phyloP scores from a whole-genome alignment of 2,329 filamentous ascomycete genomes.

The Curvularia sp. region DNA sequence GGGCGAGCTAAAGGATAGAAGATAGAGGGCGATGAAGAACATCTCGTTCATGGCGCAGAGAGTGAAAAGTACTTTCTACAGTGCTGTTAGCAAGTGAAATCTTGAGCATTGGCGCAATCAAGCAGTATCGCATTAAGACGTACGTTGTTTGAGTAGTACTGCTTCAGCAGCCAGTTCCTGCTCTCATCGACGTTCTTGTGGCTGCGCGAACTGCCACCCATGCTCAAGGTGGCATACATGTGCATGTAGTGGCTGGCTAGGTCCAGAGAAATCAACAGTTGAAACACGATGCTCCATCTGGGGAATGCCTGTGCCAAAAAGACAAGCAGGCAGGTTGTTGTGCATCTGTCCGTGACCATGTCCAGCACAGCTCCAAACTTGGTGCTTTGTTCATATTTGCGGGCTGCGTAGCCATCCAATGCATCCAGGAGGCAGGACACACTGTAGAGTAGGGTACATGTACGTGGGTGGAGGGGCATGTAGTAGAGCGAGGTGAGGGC shows the following conservation, averaged over 20 bases:
- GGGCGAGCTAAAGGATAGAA: slow-evolving; percentile 94
- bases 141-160: slow-evolving; percentile 98
- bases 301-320: slow-evolving; percentile 96
- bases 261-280: slow-evolving; percentile 89
- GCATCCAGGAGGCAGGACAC: slow-evolving; percentile 95
- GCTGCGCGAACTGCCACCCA: slow-evolving; percentile 78
- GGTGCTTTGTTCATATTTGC: slow-evolving; percentile 86
- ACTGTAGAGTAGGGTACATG: slow-evolving; percentile 89
- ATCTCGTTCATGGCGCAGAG: slow-evolving; percentile 91
- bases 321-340: slow-evolving; percentile 90
- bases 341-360: slow-evolving; percentile 99
- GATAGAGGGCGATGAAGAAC: slow-evolving; percentile 98
- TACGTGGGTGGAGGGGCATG: slow-evolving; percentile 98
- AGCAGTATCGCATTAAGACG: slow-evolving; percentile 35
- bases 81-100: slow-evolving; percentile 20
- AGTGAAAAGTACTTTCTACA: slow-evolving; percentile 84
- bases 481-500: slow-evolving; percentile 95
- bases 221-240: slow-evolving; percentile 94
- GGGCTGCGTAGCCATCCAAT: slow-evolving; percentile 91
- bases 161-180: slow-evolving; percentile 86
- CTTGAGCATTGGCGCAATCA: not conserved
- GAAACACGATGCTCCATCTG: slow-evolving; percentile 91
- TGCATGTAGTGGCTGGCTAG: slow-evolving; percentile 98
- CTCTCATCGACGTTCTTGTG: slow-evolving; percentile 94
- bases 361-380: slow-evolving; percentile 96